Evolutionary conservation across 805 yeast species (phyloP).

Genomic region (Alloascoidea hylecoeti): DNA sequence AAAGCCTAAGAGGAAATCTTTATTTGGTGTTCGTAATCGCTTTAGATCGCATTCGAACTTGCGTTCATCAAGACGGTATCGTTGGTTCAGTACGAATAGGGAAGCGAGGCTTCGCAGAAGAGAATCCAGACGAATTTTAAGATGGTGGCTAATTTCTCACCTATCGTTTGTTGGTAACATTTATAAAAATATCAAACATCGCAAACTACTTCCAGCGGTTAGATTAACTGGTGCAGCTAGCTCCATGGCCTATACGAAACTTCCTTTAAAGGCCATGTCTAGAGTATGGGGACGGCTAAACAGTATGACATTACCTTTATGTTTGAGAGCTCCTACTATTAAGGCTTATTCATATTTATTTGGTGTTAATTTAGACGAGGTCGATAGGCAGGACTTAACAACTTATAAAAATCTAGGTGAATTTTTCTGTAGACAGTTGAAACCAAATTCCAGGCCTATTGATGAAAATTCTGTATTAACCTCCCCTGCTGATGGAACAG

Average conservation of each 20-base stretch:
- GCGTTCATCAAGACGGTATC: too few relatives aligned
- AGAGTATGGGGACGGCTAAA: slow-evolving; percentile 93
- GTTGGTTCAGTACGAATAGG: too few relatives aligned
- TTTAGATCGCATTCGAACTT: too few relatives aligned
- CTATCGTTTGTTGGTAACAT: too few relatives aligned
- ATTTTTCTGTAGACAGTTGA: slow-evolving; percentile 75
- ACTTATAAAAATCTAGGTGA: slow-evolving; percentile 75
- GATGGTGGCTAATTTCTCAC: not conserved
- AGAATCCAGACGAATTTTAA: not conserved
- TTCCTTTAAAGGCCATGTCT: slow-evolving; percentile 84
- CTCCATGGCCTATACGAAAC: slow-evolving; percentile 73
- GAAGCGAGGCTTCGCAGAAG: too few relatives aligned
- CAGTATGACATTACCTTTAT: slow-evolving; percentile 67
- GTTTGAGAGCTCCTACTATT: slow-evolving; percentile 79
- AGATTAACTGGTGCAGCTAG: slow-evolving; percentile 76
- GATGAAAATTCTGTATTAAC: slow-evolving; percentile 50
- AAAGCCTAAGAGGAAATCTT: too few relatives aligned
- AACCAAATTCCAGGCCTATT: slow-evolving; percentile 69
- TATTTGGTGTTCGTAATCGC: too few relatives aligned
- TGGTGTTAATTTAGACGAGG: slow-evolving; percentile 83
- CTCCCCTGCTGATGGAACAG: slow-evolving; percentile 89
- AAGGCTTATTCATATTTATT: slow-evolving; percentile 63
- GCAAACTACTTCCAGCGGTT: slow-evolving; percentile 24
- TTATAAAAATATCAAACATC: too few relatives aligned
- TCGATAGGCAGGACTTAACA: slow-evolving; percentile 67